These are phyloP conservation scores for Oemleria cerasiformis DNA, from an alignment of 306 rosid genomes.

Conservation along the genomic window DNA sequence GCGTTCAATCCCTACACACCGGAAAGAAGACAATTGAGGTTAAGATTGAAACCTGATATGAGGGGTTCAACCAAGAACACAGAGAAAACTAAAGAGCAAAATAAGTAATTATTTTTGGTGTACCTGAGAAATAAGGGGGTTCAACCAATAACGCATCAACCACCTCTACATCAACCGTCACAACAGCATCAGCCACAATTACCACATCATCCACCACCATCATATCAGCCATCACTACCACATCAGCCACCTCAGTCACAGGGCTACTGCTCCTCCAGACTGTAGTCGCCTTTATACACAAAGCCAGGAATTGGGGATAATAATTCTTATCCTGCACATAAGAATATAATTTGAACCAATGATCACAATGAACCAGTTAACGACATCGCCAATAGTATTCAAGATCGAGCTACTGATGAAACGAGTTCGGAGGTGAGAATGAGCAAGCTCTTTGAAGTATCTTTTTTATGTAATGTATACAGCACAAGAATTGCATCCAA, in stretches of 20 bases:
- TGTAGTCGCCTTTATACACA: too few relatives aligned
- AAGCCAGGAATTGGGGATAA: neutral
- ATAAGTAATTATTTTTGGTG: too few relatives aligned
- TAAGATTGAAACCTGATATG: too few relatives aligned
- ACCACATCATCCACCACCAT: neutral
- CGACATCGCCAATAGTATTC: neutral
- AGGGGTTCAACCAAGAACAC: too few relatives aligned
- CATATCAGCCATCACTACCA: too few relatives aligned
- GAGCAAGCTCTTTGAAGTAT: neutral
- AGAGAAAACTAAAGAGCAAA: too few relatives aligned
- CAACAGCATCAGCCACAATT: neutral
- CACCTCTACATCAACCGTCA: neutral
- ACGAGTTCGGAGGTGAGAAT: constrained; percentile 1
- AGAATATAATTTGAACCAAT: neutral
- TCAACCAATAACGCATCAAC: too few relatives aligned
- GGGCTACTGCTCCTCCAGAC: too few relatives aligned
- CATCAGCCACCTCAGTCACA: too few relatives aligned
- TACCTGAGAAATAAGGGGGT: too few relatives aligned
- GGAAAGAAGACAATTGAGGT: too few relatives aligned
- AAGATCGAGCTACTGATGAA: neutral
- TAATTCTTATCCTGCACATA: neutral
- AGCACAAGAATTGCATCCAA: neutral
- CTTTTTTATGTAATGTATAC: neutral
- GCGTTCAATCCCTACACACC: too few relatives aligned
- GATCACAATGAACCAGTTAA: neutral